Percentiles rank a stretch among this genome's conserved stretches.
These are phyloP conservation scores for Podaxis sp. DNA, from an alignment of 768 basidiomycete species.

Conservation along the genomic window DNA sequence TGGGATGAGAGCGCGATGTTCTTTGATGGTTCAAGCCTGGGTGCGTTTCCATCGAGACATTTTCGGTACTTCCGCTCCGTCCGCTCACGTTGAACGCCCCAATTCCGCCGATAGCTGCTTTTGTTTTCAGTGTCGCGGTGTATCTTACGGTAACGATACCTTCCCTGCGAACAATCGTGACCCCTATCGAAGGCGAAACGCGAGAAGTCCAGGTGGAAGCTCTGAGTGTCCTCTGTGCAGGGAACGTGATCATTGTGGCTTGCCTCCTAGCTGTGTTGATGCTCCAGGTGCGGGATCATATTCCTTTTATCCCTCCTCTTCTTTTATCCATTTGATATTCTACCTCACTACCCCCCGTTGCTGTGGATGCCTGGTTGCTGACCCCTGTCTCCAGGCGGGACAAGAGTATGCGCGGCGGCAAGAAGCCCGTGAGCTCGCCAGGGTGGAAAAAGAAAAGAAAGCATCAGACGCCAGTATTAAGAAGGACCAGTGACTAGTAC, in stretches of 20 bases:
- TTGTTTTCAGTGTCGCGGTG: conserved; percentile 72
- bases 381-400: conserved; percentile 53
- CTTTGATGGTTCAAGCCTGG: conserved; percentile 89
- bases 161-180: conserved; percentile 70
- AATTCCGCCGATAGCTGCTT: conserved; percentile 50
- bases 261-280: conserved; percentile 62
- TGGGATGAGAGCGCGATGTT: conserved; percentile 95
- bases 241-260: conserved; percentile 79
- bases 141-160: conserved; percentile 85
- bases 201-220: conserved; percentile 71
- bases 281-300: conserved; percentile 59
- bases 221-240: conserved; percentile 79
- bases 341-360: not conserved
- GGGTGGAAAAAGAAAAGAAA: conserved; percentile 26
- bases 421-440: conserved; percentile 48
- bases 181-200: conserved; percentile 56
- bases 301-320: conserved; percentile 15
- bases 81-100: not conserved
- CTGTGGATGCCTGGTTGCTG: not conserved
- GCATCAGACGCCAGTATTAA: conserved; percentile 27
- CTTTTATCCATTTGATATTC: not conserved
- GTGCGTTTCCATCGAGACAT: conserved; percentile 40
- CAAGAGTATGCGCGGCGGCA: conserved; percentile 77
- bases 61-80: conserved; percentile 2
- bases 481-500: conserved; percentile 35